A percentile compares a stretch with the other conserved stretches of the same genome.
Conservation (phyloP, 192 early-diverging fungal genomes). For the Pilobolus umbonatus region DNA sequence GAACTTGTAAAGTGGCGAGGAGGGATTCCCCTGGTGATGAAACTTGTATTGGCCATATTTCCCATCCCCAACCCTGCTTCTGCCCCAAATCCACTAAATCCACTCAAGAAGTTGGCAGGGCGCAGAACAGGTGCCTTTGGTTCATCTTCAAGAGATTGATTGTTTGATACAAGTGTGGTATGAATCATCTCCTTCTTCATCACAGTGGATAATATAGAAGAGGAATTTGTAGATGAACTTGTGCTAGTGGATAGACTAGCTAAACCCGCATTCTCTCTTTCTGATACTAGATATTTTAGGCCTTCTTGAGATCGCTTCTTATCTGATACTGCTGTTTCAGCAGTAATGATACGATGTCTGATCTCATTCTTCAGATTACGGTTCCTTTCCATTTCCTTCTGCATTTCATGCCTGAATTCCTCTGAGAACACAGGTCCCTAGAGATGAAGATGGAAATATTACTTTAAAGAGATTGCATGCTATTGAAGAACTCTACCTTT, state of each 20-base stretch:
- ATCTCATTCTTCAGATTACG: slow-evolving; percentile 31
- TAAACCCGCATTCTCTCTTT: slow-evolving; percentile 22
- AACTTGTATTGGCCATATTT: background rate
- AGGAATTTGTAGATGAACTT: slow-evolving; percentile 24
- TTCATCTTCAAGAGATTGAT: background rate
- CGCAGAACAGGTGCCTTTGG: slow-evolving; percentile 10
- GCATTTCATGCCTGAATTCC: slow-evolving; percentile 41
- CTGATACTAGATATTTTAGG: slow-evolving; percentile 39
- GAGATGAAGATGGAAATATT: no score
- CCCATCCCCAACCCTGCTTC: slow-evolving; percentile 2
- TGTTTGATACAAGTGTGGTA: background rate
- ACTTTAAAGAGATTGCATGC: no score
- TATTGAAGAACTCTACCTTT: no score
- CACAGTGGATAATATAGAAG: slow-evolving; percentile 12
- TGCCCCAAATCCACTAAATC: slow-evolving; percentile 15
- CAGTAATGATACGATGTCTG: slow-evolving; percentile 33
- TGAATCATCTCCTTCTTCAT: slow-evolving; percentile 1
- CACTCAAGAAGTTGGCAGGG: slow-evolving; percentile 24
- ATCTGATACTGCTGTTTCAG: slow-evolving; percentile 12
- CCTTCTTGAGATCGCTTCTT: slow-evolving; percentile 32
- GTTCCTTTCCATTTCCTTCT: slow-evolving; percentile 42
- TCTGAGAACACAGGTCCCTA: slow-evolving; percentile 43
- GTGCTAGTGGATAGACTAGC: slow-evolving; percentile 18
- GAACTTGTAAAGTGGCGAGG: slow-evolving; percentile 7
- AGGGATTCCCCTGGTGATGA: slow-evolving; percentile 17